Conservation (phyloP, 208 protist species). For the Trypanosoma lewisi region DNA sequence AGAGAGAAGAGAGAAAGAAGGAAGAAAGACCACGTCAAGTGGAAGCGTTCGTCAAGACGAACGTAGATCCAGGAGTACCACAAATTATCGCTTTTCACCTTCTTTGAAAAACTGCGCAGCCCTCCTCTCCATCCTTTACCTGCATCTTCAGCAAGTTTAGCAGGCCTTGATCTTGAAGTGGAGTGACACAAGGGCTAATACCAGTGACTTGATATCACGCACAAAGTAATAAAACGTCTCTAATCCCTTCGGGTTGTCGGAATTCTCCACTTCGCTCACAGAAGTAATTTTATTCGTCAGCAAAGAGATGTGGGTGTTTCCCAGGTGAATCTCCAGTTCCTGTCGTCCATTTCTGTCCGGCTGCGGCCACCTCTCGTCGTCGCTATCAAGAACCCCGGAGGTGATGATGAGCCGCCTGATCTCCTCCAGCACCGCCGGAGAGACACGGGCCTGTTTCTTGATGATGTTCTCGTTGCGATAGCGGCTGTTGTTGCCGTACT, state of each 20-base stretch:
- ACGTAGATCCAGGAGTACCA: no score
- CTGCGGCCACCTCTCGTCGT: conserved; percentile 82
- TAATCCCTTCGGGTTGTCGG: conserved; percentile 45
- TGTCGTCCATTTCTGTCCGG: conserved; percentile 86
- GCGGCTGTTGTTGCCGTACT: conserved; percentile 88
- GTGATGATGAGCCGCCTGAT: conserved; percentile 70
- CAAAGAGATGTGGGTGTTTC: conserved; percentile 84
- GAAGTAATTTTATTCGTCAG: conserved; percentile 88
- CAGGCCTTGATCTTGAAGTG: conserved; percentile 89
- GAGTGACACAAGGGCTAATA: conserved; percentile 78
- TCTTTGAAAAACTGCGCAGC: no score
- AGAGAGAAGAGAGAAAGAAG: neutral
- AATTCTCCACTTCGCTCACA: conserved; percentile 62
- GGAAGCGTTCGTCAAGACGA: neutral
- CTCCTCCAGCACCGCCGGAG: conserved; percentile 68
- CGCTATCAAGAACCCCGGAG: conserved; percentile 61
- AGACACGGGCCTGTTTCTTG: conserved; percentile 79
- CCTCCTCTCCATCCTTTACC: no score
- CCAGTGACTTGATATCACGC: conserved; percentile 73
- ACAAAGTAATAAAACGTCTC: conserved; percentile 81
- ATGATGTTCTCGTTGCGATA: conserved; percentile 91
- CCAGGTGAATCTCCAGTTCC: conserved; percentile 86
- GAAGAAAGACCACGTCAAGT: neutral
- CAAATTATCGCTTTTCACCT: no score
- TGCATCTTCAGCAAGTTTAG: no score